These are phyloP conservation scores for Pseudoperonospora humuli DNA, from an alignment of 352 stramenopile genomes.

Conservation along the genomic window DNA sequence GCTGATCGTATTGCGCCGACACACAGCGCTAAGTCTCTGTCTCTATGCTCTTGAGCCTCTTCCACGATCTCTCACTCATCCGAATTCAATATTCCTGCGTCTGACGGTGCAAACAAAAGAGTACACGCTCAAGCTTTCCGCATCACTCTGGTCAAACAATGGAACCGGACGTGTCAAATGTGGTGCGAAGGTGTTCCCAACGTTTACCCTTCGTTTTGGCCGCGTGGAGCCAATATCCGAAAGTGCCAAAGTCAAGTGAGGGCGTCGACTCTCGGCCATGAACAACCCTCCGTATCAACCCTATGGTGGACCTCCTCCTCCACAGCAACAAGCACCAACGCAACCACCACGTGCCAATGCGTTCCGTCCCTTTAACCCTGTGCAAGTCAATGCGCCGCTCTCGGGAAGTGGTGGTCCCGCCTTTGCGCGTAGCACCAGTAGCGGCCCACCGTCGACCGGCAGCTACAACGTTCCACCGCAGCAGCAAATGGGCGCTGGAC, in stretches of 20 bases:
- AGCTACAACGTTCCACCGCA: constrained; percentile 11
- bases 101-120: too few species aligned
- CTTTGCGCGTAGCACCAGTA: constrained; percentile 17
- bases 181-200: constrained; percentile 8
- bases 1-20: too few species aligned
- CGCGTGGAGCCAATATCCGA: constrained; percentile 25
- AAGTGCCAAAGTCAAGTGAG: constrained; percentile 3
- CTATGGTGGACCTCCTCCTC: constrained; percentile 39
- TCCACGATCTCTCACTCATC: too few species aligned
- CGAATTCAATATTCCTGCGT: too few species aligned
- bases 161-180: too few species aligned
- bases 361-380: constrained; percentile 67
- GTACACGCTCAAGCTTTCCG: too few species aligned
- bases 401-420: constrained; percentile 21
- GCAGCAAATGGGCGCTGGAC: constrained; percentile 19
- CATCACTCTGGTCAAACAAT: too few species aligned
- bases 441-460: constrained; percentile 14
- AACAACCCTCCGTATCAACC: constrained; percentile 46
- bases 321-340: constrained; percentile 24
- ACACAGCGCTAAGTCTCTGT: too few species aligned
- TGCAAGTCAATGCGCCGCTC: constrained; percentile 30
- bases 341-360: constrained; percentile 29
- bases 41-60: too few species aligned
- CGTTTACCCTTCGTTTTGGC: not conserved
- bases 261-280: constrained; percentile 12